Evolutionary conservation across 768 basidiomycete species (phyloP), one percentile per base, ranked within the genome.

Genomic region (Pulveroboletus ravenelii): DNA sequence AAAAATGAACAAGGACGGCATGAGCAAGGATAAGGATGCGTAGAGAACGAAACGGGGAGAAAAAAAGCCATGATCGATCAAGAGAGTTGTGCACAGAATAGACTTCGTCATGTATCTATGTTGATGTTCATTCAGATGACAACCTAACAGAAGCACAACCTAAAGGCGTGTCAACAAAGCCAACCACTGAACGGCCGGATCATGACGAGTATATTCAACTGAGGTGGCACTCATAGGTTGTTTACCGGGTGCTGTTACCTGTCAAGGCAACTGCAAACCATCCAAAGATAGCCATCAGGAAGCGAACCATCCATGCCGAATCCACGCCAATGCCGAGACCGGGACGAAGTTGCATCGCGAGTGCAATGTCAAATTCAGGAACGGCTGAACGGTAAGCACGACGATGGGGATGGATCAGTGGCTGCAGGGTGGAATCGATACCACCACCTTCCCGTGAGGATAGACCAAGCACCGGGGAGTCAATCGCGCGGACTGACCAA

Each of bases 241-340:
- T 50, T 61, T 44, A 68, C 25, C 51, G 55, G 23, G 50, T 29
- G 31, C 64, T 69, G 31, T 64, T 69, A 35, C 76, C 69, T 29
- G 76, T 72, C 50, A 81, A 68, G 37, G 84, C 70, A 29, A 87
- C 76, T 37, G 82, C 77, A 55, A 89, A 74, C 87, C 87, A 89
- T 20, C 86, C 87, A 64, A 85, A 88, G 67, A 87, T 77, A 29
- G 81, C 74, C 86, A 89, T 87, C 67, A 89, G 66, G 63, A 87
- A 89, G 52, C 86, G 71, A 43, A 89, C 84, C 74, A 87, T 78
- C 85, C 85, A 89, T 34, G 86, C 86, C 6, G 85, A 76, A 59
- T 89, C 87, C 10, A 85, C 82, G 36, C 85, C 82, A 10, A 77
- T 66, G 34, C 85, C 86, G 18, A 87, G 67, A 1, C 86, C 85